These are phyloP conservation scores for Balakata baccata DNA, from an alignment of 345 rosid species.

Conservation along the genomic window DNA sequence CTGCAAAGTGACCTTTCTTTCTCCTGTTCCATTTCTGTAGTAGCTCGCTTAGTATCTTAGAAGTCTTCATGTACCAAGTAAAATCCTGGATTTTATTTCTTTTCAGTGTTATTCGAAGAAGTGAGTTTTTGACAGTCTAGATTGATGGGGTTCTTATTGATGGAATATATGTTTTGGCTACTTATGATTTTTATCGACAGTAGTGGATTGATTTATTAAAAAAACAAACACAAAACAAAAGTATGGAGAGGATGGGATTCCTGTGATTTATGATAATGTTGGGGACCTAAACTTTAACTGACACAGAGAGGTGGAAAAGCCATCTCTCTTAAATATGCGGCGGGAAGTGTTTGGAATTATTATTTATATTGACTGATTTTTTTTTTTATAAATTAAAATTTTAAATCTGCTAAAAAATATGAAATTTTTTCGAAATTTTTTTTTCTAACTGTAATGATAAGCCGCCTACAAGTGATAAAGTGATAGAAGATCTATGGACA, in stretches of 20 bases:
- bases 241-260: conserved; percentile 14
- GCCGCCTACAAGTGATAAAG: too few relatives aligned
- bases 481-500: too few relatives aligned
- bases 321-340: background rate
- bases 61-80: conserved; percentile 23
- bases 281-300: background rate
- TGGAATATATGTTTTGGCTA: background rate
- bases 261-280: conserved; percentile 5
- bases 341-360: too few relatives aligned
- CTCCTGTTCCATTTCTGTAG: conserved; percentile 43
- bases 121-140: too few relatives aligned
- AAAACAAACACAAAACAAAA: background rate
- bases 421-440: too few relatives aligned
- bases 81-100: too few relatives aligned
- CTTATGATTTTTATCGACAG: background rate
- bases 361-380: too few relatives aligned
- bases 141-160: too few relatives aligned
- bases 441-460: too few relatives aligned
- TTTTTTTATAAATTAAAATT: too few relatives aligned
- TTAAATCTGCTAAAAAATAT: too few relatives aligned
- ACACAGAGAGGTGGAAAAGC: background rate
- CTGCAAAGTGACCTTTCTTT: conserved; percentile 51
- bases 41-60: conserved; percentile 34
- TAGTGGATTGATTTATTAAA: background rate
- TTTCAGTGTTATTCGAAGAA: too few relatives aligned